Base-by-base conservation (phyloP, 768 basidiomycete genomes). In the Lactifluus rugatus region DNA sequence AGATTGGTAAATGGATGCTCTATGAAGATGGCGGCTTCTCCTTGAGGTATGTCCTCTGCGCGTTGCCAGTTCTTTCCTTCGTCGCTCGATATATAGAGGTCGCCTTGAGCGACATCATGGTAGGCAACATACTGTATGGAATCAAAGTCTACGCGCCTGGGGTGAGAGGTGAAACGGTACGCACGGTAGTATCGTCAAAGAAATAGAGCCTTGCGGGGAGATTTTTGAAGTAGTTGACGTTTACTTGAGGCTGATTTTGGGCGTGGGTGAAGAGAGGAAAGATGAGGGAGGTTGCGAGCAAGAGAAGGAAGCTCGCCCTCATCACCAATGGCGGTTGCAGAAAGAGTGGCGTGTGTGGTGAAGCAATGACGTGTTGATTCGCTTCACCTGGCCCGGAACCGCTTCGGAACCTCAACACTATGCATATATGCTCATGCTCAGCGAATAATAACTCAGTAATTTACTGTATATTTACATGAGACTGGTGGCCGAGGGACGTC, bases 111-210 rank as follows among this genome's bases (percentile, higher is more conserved):
- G 2, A 81, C 70, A 71, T 97, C 93, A 66, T 93, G 90, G 66
- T 88, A 93, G 48, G 95, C 74, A n/a, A 84, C 87, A 23, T 72
- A 74, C 84, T 87, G 68, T 0, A 13, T 5, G 17, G 14, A 13
- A 39, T 23, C 5, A 28, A 52, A 6, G 11, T 48, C 23, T 49
- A 41, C 13, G 51, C 3, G 7, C 34, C 48, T 21, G 26, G 5
- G 14, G 26, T 16, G 26, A 42, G 14, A 23, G 8, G 34, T 42
- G n/a, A 60, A 21, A 11, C 5, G 26, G 7, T 23, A 75, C 86
- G 65, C 64, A 94, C 94, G 31, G 85, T 71, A 7, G 90, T 85
- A 72, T 96, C 95, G 62, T 97, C 89, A 72, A 98, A 96, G 78
- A 93, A 97, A 74, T 87, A 89, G 52, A 95, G 68, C 65, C 79